A percentile compares a stretch with the other conserved stretches of the same genome.
Conservation (phyloP, 257 asterid species). For the Forsythia suspensa region DNA sequence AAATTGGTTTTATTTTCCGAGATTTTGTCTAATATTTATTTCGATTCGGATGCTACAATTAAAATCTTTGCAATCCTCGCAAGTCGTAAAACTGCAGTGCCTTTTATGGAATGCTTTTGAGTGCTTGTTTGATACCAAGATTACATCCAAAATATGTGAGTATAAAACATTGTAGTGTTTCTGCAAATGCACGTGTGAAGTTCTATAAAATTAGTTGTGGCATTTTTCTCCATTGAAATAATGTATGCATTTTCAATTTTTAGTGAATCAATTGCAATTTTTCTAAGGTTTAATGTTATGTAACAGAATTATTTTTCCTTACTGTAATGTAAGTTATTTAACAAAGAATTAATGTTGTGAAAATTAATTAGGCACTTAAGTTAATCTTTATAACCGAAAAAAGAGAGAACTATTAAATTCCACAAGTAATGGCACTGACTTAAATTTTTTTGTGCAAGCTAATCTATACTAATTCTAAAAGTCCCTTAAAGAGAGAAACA, state of each 20-base stretch:
- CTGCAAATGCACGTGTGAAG: background rate
- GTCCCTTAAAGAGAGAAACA: too few relatives aligned
- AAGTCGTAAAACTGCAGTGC: too few relatives aligned
- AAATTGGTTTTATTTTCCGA: background rate
- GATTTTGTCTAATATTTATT: too few relatives aligned
- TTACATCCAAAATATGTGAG: too few relatives aligned
- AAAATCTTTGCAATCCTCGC: background rate
- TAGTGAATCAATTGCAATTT: background rate
- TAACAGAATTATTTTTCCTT: background rate
- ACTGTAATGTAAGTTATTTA: too few relatives aligned
- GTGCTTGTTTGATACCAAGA: background rate
- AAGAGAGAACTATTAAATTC: background rate
- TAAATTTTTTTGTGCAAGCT: too few relatives aligned
- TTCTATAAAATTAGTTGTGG: background rate
- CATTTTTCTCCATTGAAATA: too few relatives aligned
- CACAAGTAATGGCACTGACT: too few relatives aligned
- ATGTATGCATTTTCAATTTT: background rate
- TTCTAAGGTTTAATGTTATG: background rate
- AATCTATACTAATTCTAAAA: too few relatives aligned
- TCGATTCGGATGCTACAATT: background rate
- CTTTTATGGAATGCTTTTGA: background rate
- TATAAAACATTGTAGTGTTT: background rate
- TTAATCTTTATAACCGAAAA: background rate
- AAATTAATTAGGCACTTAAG: background rate
- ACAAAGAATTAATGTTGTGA: background rate